phyloP scores from a whole-genome alignment of 2,329 filamentous ascomycete genomes.

The Tolypocladium cylindrosporum region DNA sequence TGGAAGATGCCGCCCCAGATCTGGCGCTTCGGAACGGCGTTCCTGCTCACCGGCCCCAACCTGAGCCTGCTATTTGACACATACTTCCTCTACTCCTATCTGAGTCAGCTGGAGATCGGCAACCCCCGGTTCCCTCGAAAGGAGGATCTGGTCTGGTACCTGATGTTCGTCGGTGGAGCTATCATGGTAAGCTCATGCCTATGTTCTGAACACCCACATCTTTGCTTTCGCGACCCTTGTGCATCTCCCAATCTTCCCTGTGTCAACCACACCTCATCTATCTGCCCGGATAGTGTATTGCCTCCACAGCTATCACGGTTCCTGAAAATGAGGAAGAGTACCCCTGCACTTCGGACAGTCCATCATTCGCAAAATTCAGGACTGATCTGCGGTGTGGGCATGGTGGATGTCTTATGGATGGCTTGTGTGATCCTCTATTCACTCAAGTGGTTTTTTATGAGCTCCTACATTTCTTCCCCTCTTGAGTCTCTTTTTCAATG shows the following conservation, averaged over 20 bases:
- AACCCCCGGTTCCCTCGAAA: slow-evolving; percentile 63
- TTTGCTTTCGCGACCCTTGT: slow-evolving; percentile 12
- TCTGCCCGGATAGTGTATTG: slow-evolving; percentile 67
- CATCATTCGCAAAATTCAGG: slow-evolving; percentile 59
- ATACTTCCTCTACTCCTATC: slow-evolving; percentile 68
- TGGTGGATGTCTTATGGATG: slow-evolving; percentile 68
- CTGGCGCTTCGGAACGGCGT: slow-evolving; percentile 31
- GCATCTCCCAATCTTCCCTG: slow-evolving; percentile 5
- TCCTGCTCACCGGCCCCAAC: slow-evolving; percentile 27
- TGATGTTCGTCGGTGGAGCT: slow-evolving; percentile 59
- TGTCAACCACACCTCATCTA: slow-evolving; percentile 42
- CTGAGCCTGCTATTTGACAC: slow-evolving; percentile 58
- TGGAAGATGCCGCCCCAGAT: slow-evolving; percentile 38
- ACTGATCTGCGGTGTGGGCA: slow-evolving; percentile 56
- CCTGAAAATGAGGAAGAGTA: slow-evolving; percentile 76
- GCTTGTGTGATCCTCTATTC: slow-evolving; percentile 52
- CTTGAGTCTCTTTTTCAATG: slow-evolving; percentile 8
- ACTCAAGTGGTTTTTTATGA: slow-evolving; percentile 46
- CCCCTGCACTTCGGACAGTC: slow-evolving; percentile 53
- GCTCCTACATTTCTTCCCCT: slow-evolving; percentile 46
- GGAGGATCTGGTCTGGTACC: slow-evolving; percentile 73
- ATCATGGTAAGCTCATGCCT: slow-evolving; percentile 61
- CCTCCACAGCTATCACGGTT: slow-evolving; percentile 67
- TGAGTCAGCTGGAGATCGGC: slow-evolving; percentile 61
- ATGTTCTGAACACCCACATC: slow-evolving; percentile 3